A percentile compares a stretch with the other conserved stretches of the same genome.
Evolutionary conservation across 257 asterid species (phyloP).

Genomic region (Eucommia ulmoides): DNA sequence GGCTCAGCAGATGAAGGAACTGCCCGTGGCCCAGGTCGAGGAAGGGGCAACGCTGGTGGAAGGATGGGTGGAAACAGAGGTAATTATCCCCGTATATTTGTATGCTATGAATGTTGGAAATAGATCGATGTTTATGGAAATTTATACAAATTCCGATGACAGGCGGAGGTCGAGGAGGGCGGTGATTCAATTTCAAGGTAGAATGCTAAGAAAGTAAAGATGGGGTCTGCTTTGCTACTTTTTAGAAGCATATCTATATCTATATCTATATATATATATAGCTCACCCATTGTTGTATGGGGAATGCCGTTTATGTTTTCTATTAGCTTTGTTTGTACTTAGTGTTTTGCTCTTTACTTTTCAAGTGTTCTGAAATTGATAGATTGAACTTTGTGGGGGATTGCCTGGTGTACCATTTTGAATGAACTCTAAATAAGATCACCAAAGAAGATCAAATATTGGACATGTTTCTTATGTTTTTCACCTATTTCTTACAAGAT

Average conservation of each 20-base stretch:
- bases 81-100: not conserved
- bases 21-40: constrained; percentile 29
- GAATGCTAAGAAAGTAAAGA: not conserved
- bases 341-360: too few species aligned
- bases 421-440: too few species aligned
- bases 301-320: too few species aligned
- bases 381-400: too few species aligned
- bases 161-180: constrained; percentile 1
- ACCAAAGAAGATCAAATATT: too few species aligned
- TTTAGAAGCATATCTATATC: not conserved
- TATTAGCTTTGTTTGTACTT: too few species aligned
- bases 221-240: constrained; percentile 1
- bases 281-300: too few species aligned
- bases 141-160: not conserved
- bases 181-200: not conserved
- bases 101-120: not conserved
- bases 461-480: too few species aligned
- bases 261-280: too few species aligned
- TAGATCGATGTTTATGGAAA: not conserved
- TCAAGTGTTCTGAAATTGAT: too few species aligned
- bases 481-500: too few species aligned
- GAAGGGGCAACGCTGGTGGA: constrained; percentile 19
- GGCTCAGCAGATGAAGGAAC: constrained; percentile 43
- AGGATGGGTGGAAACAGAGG: not conserved
- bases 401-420: too few species aligned